Percentiles rank a stretch among this genome's conserved stretches.
Evolutionary conservation across 2,329 filamentous ascomycete genomes (phyloP).

Genomic region (Pleurostoma richardsiae): DNA sequence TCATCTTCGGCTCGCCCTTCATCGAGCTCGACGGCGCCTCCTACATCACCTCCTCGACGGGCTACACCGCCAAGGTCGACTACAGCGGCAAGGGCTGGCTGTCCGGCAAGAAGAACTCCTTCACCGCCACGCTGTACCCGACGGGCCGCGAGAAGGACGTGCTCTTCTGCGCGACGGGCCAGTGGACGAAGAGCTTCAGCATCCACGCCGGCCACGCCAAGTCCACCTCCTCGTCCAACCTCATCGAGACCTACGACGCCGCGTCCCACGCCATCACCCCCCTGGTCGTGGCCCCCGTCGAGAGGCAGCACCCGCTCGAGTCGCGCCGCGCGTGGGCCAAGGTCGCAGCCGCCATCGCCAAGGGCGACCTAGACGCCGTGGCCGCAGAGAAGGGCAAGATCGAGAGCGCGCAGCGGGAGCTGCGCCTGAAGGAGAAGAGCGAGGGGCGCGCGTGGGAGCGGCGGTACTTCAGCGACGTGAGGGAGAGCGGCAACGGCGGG

Average conservation of each 20-base stretch:
- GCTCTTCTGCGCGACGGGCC: conserved; percentile 77
- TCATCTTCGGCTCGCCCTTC: conserved; percentile 82
- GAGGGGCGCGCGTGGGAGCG: conserved; percentile 76
- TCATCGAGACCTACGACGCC: conserved; percentile 59
- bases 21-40: conserved; percentile 84
- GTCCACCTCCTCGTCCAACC: conserved; percentile 39
- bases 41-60: conserved; percentile 80
- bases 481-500: conserved; percentile 18
- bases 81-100: conserved; percentile 94
- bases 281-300: conserved; percentile 65
- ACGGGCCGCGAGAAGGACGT: conserved; percentile 68
- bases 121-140: conserved; percentile 68
- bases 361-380: conserved; percentile 79
- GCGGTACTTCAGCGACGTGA: conserved; percentile 67
- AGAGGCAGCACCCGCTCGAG: conserved; percentile 81
- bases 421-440: conserved; percentile 67
- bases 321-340: conserved; percentile 83
- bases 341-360: conserved; percentile 74
- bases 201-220: conserved; percentile 63
- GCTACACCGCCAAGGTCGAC: conserved; percentile 84
- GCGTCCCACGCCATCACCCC: conserved; percentile 54
- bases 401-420: conserved; percentile 57
- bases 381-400: conserved; percentile 80
- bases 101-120: conserved; percentile 90
- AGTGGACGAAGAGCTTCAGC: conserved; percentile 82